Evolutionary conservation across 345 rosid species (phyloP), one percentile per base, ranked within the genome.

Genomic region (Boechera divaricarpa): DNA sequence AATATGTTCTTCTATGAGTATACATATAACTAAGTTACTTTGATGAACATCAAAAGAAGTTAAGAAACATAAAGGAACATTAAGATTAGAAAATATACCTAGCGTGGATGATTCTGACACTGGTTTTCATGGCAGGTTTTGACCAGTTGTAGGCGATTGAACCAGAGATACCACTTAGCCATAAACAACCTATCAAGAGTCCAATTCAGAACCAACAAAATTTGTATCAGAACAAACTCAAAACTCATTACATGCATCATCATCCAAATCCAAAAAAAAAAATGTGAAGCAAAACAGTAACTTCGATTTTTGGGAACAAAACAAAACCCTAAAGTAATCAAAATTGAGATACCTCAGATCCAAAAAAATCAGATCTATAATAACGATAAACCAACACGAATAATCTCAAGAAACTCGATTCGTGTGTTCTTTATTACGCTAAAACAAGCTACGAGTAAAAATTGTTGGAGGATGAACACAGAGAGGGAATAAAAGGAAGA

Each of bases 141-240:
- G 99, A 89, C 98, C 98, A 95, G 82, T 95, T 95, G 70, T 95
- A 95, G 1, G 94, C 97, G 59, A 92, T 82, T 35, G 97, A 92
- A 36, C 98, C 98, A 56, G 89, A 73, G 59, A 95, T 85, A 35
- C 96, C 98, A 76, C 92, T 83, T 12, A 92, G 94, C 99, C 99
- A 95, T 53, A 95, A 75, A 72, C 89, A 82, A 55, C 97, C 99
- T 95, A 53, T 35, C 6, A 53, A 36, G 51, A 3, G 26, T 13
- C 68, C 3, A 65, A 16, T 38, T 56, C 0, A 42, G 1, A 3
- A 32, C 5, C 5, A 42, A 36, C 0, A 10, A 26, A 21, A 24
- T 2, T 8, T 8, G 42, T 15, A 55, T 66, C 28, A 76, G 31
- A 52, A 49, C 29, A 59, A 74, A 38, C 7, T 41, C 12, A 63